Percentiles rank a stretch among this genome's conserved stretches.
Evolutionary conservation across 2,329 filamentous ascomycete genomes (phyloP).

Genomic region (Raffaelea deltoideospora): DNA sequence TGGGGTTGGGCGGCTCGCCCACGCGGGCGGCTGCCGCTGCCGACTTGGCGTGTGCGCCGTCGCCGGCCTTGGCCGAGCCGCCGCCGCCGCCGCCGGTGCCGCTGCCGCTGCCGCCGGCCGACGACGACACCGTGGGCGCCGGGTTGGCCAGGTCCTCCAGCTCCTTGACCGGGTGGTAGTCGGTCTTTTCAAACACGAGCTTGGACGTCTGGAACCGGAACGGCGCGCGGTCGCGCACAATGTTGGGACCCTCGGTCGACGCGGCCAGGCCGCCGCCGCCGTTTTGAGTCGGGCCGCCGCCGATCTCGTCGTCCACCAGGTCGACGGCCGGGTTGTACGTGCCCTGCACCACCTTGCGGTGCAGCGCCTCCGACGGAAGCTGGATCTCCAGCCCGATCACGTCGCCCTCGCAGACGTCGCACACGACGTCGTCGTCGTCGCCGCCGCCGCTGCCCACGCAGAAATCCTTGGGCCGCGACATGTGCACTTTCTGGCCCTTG

Average conservation of each 20-base stretch:
- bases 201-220: conserved; percentile 83
- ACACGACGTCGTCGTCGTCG: conserved; percentile 89
- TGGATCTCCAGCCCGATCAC: conserved; percentile 89
- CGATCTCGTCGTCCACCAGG: conserved; percentile 38
- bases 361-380: conserved; percentile 69
- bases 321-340: conserved; percentile 81
- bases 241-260: conserved; percentile 49
- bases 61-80: not conserved
- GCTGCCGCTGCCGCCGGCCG: conserved; percentile 11
- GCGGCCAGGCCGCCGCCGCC: conserved; percentile 19
- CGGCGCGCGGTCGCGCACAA: conserved; percentile 87
- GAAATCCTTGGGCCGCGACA: conserved; percentile 83
- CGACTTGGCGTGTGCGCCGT: too few species aligned
- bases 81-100: conserved; percentile 17
- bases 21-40: not conserved
- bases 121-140: conserved; percentile 28
- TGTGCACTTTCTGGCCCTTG: conserved; percentile 79
- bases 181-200: conserved; percentile 80
- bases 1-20: conserved; percentile 48
- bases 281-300: not conserved
- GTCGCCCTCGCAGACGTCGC: conserved; percentile 76
- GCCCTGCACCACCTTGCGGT: conserved; percentile 76
- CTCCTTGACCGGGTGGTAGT: conserved; percentile 76
- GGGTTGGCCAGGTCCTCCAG: conserved; percentile 74
- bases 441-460: conserved; percentile 61